Evolutionary conservation across 176 grass and related monocot genomes (phyloP).

Genomic region (Zea luxurians): DNA sequence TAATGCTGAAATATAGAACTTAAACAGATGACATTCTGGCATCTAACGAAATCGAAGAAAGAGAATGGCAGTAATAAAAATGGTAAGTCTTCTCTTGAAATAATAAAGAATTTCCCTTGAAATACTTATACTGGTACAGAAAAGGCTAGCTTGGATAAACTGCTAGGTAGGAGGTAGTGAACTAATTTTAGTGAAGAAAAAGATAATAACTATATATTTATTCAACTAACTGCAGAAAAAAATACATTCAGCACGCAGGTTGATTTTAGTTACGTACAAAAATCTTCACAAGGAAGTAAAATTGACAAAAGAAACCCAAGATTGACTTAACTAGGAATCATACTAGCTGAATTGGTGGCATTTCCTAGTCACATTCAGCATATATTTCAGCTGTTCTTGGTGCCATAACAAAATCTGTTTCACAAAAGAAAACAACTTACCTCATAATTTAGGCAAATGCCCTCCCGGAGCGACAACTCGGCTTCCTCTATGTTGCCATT

Average conservation of each 20-base stretch:
- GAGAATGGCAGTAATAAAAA: neutral
- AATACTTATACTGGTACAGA: neutral
- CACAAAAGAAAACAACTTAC: slow-evolving; percentile 40
- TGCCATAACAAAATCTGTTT: slow-evolving; percentile 14
- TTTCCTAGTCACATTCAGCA: slow-evolving; percentile 11
- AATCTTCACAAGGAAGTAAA: slow-evolving; percentile 30
- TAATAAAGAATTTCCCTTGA: neutral
- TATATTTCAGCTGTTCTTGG: slow-evolving; percentile 6
- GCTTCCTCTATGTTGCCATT: slow-evolving; percentile 82
- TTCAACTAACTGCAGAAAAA: neutral
- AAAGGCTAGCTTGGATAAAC: slow-evolving; percentile 11
- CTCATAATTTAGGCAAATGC: slow-evolving; percentile 76
- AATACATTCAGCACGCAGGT: neutral
- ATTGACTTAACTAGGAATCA: neutral
- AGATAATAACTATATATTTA: slow-evolving; percentile 20
- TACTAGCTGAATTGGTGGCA: neutral
- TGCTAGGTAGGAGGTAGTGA: neutral
- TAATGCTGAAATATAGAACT: slow-evolving; percentile 24
- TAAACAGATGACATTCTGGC: neutral
- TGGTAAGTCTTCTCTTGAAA: slow-evolving; percentile 18
- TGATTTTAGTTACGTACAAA: neutral
- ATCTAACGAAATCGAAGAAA: slow-evolving; percentile 17
- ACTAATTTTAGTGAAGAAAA: neutral
- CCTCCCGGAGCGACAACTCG: slow-evolving; percentile 82
- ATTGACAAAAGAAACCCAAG: neutral